Conservation (phyloP, 1,284 basidiomycete species). For the Singerocomus inundabilis region DNA sequence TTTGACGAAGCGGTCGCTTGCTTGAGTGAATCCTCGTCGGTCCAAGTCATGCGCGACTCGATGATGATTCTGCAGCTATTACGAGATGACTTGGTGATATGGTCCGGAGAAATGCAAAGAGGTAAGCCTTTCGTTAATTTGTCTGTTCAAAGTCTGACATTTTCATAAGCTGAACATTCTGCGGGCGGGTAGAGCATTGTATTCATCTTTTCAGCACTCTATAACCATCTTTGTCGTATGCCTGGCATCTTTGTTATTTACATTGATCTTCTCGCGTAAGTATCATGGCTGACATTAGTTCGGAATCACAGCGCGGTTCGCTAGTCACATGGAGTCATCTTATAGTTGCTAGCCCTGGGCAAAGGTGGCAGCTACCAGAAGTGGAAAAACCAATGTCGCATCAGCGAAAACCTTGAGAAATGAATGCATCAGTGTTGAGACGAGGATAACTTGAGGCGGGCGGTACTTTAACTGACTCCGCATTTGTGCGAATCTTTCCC, state of each 20-base stretch:
- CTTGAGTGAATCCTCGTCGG: constrained; percentile 40
- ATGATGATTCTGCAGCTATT: constrained; percentile 65
- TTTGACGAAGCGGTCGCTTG: constrained; percentile 65
- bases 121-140: constrained; percentile 27
- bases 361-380: constrained; percentile 87
- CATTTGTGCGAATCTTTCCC: constrained; percentile 94
- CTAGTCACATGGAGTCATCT: neutral
- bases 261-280: constrained; percentile 2
- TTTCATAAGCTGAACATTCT: constrained; percentile 23
- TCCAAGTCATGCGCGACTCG: constrained; percentile 56
- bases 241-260: constrained; percentile 14
- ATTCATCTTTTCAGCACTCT: constrained; percentile 1
- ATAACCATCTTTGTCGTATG: constrained; percentile 2
- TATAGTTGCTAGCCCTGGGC: constrained; percentile 45
- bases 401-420: constrained; percentile 62
- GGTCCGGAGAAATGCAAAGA: constrained; percentile 57
- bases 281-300: neutral
- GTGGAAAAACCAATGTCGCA: constrained; percentile 88
- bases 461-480: constrained; percentile 89
- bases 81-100: constrained; percentile 62
- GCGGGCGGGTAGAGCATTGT: constrained; percentile 13
- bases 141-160: constrained; percentile 13
- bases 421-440: constrained; percentile 1
- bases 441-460: neutral
- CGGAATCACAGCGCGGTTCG: neutral